Evolutionary conservation across 371 early-diverging fungal genomes (phyloP).

Genomic region (Neoconidiobolus thromboides): DNA sequence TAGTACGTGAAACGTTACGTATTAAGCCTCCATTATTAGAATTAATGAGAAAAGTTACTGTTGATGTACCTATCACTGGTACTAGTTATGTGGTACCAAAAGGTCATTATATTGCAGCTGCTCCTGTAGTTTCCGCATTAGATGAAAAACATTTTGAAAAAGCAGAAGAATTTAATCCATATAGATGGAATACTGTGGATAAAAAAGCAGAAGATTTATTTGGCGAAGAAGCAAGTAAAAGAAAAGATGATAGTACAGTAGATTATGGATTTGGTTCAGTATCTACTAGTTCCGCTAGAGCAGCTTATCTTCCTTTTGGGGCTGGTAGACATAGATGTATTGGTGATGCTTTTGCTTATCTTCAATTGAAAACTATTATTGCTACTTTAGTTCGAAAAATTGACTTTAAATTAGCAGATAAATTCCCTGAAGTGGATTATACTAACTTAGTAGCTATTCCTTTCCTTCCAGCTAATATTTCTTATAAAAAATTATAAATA

Average conservation of each 20-base stretch:
- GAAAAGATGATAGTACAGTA: conserved; percentile 11
- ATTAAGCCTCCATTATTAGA: conserved; percentile 84
- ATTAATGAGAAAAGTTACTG: conserved; percentile 79
- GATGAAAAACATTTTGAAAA: conserved; percentile 61
- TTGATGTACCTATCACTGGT: conserved; percentile 38
- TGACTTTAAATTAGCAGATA: conserved; percentile 32
- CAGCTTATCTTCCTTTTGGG: conserved; percentile 88
- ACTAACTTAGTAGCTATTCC: conserved; percentile 65
- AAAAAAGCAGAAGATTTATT: not conserved
- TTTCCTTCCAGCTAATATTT: conserved; percentile 1
- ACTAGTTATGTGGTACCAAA: conserved; percentile 69
- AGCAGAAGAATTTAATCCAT: conserved; percentile 56
- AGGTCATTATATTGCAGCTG: conserved; percentile 71
- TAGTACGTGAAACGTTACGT: conserved; percentile 79
- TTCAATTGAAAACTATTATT: conserved; percentile 87
- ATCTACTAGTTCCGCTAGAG: conserved; percentile 50
- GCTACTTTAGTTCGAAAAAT: conserved; percentile 56
- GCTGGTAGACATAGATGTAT: conserved; percentile 97
- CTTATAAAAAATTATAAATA: not conserved
- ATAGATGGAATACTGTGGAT: conserved; percentile 33
- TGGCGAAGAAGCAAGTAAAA: conserved; percentile 17
- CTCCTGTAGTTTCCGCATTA: conserved; percentile 64
- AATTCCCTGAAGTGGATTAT: conserved; percentile 68
- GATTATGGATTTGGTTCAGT: conserved; percentile 78
- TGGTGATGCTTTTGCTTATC: conserved; percentile 88